Base-by-base conservation (phyloP, 1,284 basidiomycete species). In the Malassezia brasiliensis region DNA sequence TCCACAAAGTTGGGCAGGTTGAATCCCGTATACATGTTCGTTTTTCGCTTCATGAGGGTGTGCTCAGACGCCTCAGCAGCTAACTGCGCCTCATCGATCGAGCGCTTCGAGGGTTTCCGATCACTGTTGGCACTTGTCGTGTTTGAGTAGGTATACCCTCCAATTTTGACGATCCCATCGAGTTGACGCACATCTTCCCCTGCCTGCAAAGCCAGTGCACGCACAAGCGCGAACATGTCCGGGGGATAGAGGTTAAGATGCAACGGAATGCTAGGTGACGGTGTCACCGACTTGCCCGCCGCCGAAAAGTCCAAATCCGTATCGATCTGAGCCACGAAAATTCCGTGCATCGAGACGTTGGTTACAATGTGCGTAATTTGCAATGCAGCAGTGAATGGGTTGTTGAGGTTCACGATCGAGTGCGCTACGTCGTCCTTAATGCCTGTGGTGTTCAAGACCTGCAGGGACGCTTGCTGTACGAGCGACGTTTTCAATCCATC, bases 191-290 rank as follows among this genome's bases (percentile, higher is more conserved):
- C 80, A 62, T 81, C 77, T 54, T 84, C 71, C 2, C 83, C 83
- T 8, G 84, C 83, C 59, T 84, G 78, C 12, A 83, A 77, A 9
- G 83, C 84, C 5, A 87, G 78, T 2, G 79, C 78, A 28, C 85
- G 81, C 30, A 85, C 83, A 15, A 87, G 77, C 0, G 83, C 84
- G 69, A 88, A 87, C 38, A 88, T 77, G 31, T 81, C 77, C n/a
- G 81, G 75, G 19, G 85, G 85, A 62, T 85, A 83, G 59, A 85
- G 80, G 70, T 87, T 86, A 79, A 87, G 79, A 64, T 81, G 76
- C 41, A 88, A 75, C 50, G 82, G 76, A 54, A 87, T 74, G 7
- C 69, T 68, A 4, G 85, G 85, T 10, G 84, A 85, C 31, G 77
- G 76, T 1, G 81, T 83, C 3, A 79, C 81, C 5, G 78, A 72